Conservation (phyloP, 2,329 filamentous ascomycete species). For the Sclerotinia spermophila region DNA sequence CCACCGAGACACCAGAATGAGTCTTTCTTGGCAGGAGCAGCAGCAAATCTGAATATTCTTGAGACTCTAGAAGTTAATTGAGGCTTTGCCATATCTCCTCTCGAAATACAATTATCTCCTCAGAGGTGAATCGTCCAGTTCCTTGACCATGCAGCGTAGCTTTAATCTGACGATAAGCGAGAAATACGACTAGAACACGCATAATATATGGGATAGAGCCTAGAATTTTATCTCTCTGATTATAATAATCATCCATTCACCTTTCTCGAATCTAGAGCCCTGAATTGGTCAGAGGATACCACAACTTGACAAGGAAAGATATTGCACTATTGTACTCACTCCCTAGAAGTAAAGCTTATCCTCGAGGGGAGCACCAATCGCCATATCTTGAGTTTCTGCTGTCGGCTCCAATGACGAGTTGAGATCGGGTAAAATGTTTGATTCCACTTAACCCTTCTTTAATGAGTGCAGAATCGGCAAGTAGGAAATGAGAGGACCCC, state of each 20-base stretch:
- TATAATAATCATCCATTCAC: slow-evolving; percentile 58
- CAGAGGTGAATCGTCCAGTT: slow-evolving; percentile 46
- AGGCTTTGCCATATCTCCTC: slow-evolving; percentile 53
- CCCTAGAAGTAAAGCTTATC: slow-evolving; percentile 58
- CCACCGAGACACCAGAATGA: slow-evolving; percentile 59
- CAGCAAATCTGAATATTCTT: slow-evolving; percentile 27
- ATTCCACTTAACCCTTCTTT: slow-evolving; percentile 42
- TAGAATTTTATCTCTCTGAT: slow-evolving; percentile 53
- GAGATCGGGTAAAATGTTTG: slow-evolving; percentile 46
- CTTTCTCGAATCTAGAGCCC: slow-evolving; percentile 45
- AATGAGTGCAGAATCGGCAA: slow-evolving; percentile 57
- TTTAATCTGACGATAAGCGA: slow-evolving; percentile 45
- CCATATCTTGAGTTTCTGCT: slow-evolving; percentile 47
- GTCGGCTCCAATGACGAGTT: slow-evolving; percentile 44
- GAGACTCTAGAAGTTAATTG: slow-evolving; percentile 42
- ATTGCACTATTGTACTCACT: slow-evolving; percentile 34
- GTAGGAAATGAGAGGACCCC: not conserved
- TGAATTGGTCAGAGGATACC: not conserved
- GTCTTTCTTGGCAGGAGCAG: not conserved
- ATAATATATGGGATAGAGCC: slow-evolving; percentile 49
- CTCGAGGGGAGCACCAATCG: slow-evolving; percentile 53
- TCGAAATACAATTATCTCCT: slow-evolving; percentile 47
- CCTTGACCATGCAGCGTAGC: slow-evolving; percentile 55
- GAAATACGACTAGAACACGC: slow-evolving; percentile 47
- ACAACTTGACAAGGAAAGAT: not conserved